Evolutionary conservation across 2,329 filamentous ascomycete species (phyloP).

Genomic region (Aspergillus tubingensis): DNA sequence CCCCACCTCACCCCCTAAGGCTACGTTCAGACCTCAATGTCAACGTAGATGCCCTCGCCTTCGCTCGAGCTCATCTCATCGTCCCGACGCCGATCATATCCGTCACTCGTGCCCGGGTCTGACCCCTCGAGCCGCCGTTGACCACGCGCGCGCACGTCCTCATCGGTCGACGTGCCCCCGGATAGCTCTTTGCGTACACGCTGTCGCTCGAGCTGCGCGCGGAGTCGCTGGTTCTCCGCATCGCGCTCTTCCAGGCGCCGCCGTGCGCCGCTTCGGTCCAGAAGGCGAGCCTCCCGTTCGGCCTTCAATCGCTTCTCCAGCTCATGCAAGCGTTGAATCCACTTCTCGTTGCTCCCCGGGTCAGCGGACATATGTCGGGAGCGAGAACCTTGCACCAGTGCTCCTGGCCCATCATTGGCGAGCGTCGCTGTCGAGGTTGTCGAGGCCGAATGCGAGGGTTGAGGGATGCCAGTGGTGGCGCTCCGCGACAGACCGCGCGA

Average conservation of each 20-base stretch:
- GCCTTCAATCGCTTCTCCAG: slow-evolving; percentile 85
- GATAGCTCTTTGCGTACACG: slow-evolving; percentile 42
- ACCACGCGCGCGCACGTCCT: slow-evolving; percentile 17
- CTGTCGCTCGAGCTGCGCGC: slow-evolving; percentile 64
- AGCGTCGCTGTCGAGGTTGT: slow-evolving; percentile 33
- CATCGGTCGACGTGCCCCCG: slow-evolving; percentile 23
- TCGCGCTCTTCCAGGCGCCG: slow-evolving; percentile 77
- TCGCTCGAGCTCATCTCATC: slow-evolving; percentile 41
- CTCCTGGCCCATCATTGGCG: slow-evolving; percentile 27
- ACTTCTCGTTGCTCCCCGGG: slow-evolving; percentile 66
- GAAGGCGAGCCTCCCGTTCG: slow-evolving; percentile 79
- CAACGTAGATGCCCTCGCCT: slow-evolving; percentile 40
- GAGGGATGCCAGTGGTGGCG: slow-evolving; percentile 36
- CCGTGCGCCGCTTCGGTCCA: slow-evolving; percentile 81
- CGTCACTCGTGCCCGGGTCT: slow-evolving; percentile 11
- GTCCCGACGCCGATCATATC: slow-evolving; percentile 25
- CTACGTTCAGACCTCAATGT: slow-evolving; percentile 37
- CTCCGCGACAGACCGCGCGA: slow-evolving; percentile 31
- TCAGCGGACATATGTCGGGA: slow-evolving; percentile 28
- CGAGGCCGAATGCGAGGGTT: slow-evolving; percentile 38
- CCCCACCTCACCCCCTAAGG: no score
- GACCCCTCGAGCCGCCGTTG: slow-evolving; percentile 12
- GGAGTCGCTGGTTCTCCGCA: slow-evolving; percentile 70
- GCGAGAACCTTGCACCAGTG: slow-evolving; percentile 29
- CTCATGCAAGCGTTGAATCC: slow-evolving; percentile 82